phyloP scores from a whole-genome alignment of 345 rosid genomes.

The Atalantia buxifolia region DNA sequence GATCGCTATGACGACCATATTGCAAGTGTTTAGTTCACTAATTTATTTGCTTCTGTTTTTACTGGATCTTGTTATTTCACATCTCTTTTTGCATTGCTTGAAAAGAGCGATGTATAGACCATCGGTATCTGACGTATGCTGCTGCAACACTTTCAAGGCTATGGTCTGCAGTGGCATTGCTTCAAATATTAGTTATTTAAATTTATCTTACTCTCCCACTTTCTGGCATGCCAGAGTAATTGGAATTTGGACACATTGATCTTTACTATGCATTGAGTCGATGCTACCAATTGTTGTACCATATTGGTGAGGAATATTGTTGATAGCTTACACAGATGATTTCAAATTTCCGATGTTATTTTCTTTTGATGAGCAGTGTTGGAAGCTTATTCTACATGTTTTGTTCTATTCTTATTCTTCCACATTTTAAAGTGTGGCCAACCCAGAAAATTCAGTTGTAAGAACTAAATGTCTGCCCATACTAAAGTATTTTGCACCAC shows the following conservation, averaged over 20 bases:
- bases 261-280: background rate
- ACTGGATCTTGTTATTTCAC: background rate
- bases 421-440: no score
- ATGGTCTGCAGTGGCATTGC: conserved; percentile 3
- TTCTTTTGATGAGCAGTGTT: background rate
- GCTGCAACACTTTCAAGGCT: conserved; percentile 1
- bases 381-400: no score
- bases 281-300: background rate
- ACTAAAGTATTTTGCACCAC: no score
- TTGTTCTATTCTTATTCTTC: no score
- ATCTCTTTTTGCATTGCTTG: conserved; percentile 5
- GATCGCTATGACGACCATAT: conserved; percentile 28
- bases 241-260: conserved; percentile 5
- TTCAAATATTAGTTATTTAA: background rate
- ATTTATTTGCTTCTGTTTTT: conserved; percentile 13
- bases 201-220: conserved; percentile 1
- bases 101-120: background rate
- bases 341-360: background rate
- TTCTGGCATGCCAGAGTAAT: background rate
- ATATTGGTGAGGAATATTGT: conserved; percentile 12
- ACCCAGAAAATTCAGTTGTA: no score
- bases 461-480: no score
- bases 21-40: background rate
- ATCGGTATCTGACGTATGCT: background rate
- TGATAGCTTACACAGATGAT: background rate